Evolutionary conservation across 2,329 filamentous ascomycete species (phyloP).

Genomic region (Fusarium fujikuroi): DNA sequence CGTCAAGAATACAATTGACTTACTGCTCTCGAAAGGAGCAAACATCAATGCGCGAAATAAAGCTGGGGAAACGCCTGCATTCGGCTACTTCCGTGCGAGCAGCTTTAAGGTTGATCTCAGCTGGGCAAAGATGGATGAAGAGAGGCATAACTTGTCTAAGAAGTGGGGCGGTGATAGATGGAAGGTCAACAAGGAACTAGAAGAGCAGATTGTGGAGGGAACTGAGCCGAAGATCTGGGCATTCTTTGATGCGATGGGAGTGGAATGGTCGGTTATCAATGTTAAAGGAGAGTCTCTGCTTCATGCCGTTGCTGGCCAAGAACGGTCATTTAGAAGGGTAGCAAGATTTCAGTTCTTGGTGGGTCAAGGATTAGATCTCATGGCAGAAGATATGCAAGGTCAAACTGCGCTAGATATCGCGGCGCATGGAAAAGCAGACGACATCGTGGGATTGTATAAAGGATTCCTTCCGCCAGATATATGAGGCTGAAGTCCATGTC

Average conservation of each 20-base stretch:
- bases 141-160: background rate
- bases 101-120: background rate
- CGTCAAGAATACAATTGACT: background rate
- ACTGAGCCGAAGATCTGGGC: background rate
- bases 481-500: background rate
- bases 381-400: too few relatives aligned
- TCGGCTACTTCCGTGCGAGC: background rate
- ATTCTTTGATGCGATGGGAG: background rate
- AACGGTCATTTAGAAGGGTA: fast-evolving
- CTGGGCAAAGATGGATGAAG: background rate
- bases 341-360: background rate
- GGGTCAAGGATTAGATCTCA: background rate
- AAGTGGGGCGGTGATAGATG: background rate
- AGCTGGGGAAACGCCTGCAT: background rate
- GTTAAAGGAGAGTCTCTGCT: fast-evolving
- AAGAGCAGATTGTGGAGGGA: background rate
- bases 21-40: background rate
- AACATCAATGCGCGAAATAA: background rate
- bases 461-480: too few relatives aligned
- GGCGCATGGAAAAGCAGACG: fast-evolving
- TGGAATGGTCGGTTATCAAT: background rate
- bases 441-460: background rate
- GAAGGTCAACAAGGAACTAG: background rate
- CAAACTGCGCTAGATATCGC: background rate
- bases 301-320: background rate